Base-by-base conservation (phyloP, 106 monocot species). In the Posidonia australis region DNA sequence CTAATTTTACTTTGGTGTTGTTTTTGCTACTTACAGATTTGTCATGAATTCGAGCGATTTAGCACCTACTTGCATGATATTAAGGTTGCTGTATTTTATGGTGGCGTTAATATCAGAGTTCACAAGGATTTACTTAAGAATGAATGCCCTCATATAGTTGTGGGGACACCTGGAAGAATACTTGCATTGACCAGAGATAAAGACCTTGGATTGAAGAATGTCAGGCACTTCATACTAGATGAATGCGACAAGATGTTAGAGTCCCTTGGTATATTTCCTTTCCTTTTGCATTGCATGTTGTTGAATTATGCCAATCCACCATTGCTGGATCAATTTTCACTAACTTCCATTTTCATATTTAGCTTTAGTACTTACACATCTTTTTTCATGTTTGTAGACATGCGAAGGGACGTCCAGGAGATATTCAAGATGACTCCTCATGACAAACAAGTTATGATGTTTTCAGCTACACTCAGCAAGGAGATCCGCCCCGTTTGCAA, bases 371-470 rank as follows among this genome's bases (percentile, higher is more conserved):
- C n/a, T 68, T 44, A 13, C 25, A 29, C 28, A 23, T 28, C 69
- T 71, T 14, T 66, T n/a, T 62, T 44, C 4, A 23, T 74, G 64
- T 57, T 22, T 90, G 65, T 75, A 99, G 98, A 99, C 60, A 99
- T 99, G 98, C 81, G 98, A 27, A 90, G 83, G 66, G 98, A 99
- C 78, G 98, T 99, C 5, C 98, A 99, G 76, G 91, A 99, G 76
- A 99, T 99, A 19, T 99, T 99, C 65, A 91, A 99, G 83, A 99
- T 91, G 91, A 99, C 98, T 72, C 98, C 98, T 52, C 98, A 99
- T 78, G 98, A 99, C 45, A 99, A 99, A 69, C 98, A 99, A 67
- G 98, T 99, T 27, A 99, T 99, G 98, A 99, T 99, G 98, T 99
- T 99, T 77, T 99, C 98, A 60, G 98, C 98, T 2, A 99, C 98